Evolutionary conservation across 2,329 filamentous ascomycete genomes (phyloP), one percentile per base, ranked within the genome.

Genomic region (Ilyonectria mors-panacis): DNA sequence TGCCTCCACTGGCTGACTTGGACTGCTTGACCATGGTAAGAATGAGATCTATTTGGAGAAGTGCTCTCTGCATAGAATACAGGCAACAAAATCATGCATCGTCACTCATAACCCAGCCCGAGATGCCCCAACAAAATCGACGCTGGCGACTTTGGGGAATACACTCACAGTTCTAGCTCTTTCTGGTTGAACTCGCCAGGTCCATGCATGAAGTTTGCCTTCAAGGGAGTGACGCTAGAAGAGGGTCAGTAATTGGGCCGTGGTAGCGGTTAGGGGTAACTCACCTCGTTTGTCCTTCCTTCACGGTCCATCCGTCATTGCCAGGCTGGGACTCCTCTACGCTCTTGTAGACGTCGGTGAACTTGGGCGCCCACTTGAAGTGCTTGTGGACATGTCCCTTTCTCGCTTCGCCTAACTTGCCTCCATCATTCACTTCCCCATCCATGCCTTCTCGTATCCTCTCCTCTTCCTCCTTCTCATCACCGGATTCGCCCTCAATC

Each of bases 351-450:
- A 98, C 94, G 80, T 97, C 95, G 37, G 89, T 86, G 81, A 98
- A 96, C 70, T 89, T 89, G 2, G 95, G 96, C 54, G 93, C 90
- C 96, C 96, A 98, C 82, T 95, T 97, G 85, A 98, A 98, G 81
- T 97, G 93, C 79, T 93, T 94, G 80, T 97, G 94, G 63, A 85
- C 87, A 78, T 94, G 91, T 33, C 86, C 83, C 45, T 82, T 75
- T 45, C 65, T 60, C 12, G 58, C 76, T 4, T 63, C 63, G 44
- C 74, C 71, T 71, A 65, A 62, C 6, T 63, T 69, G 4, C 78
- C 78, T 51, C 77, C 72, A 64, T 69, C 82, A 51, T 81, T 82
- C 56, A 84, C 83, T 71, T 83, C 82, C 4, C 83, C 83, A 23
- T 86, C 85, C 63, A 91, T 88, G 21, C 87, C 88, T 77, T 92